Evolutionary conservation across 176 grass and related monocot genomes (phyloP).

Genomic region (Zea luxurians): DNA sequence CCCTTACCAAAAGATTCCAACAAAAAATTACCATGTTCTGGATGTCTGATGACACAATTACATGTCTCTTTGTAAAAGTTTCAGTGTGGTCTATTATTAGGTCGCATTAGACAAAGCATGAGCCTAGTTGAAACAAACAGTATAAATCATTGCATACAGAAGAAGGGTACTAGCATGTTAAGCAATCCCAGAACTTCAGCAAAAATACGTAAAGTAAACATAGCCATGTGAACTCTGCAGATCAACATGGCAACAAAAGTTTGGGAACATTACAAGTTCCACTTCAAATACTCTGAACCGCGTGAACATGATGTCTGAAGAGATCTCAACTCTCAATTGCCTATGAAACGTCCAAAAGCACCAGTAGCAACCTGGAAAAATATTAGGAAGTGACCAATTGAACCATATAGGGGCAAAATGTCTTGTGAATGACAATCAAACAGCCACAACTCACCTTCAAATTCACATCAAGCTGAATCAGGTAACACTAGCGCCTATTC

Average conservation of each 20-base stretch:
- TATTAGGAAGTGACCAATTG: slow-evolving; percentile 29
- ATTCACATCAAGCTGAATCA: slow-evolving; percentile 25
- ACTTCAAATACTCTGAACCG: slow-evolving; percentile 46
- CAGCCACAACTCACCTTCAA: slow-evolving; percentile 29
- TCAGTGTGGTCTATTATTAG: slow-evolving; percentile 8
- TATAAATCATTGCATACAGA: slow-evolving; percentile 17
- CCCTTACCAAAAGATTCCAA: slow-evolving; percentile 8
- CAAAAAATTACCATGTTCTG: slow-evolving; percentile 6
- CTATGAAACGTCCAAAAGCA: slow-evolving; percentile 39
- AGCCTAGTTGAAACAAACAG: slow-evolving; percentile 19
- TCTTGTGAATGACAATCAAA: slow-evolving; percentile 27
- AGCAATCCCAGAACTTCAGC: slow-evolving; percentile 32
- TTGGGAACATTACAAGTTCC: slow-evolving; percentile 31
- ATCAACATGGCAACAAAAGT: slow-evolving; percentile 46
- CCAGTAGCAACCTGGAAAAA: slow-evolving; percentile 51
- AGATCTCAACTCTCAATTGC: slow-evolving; percentile 33
- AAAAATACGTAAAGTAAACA: not conserved
- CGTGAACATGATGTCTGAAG: slow-evolving; percentile 10
- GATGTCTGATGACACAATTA: not conserved
- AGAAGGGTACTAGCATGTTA: slow-evolving; percentile 41
- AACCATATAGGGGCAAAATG: not conserved
- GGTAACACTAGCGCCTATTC: slow-evolving; percentile 50
- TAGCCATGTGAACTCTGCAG: slow-evolving; percentile 39
- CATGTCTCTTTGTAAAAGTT: not conserved
- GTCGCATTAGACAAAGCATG: not conserved